Evolutionary conservation across 2,329 filamentous ascomycete genomes (phyloP).

Genomic region (Trichoderma cornu-damae): DNA sequence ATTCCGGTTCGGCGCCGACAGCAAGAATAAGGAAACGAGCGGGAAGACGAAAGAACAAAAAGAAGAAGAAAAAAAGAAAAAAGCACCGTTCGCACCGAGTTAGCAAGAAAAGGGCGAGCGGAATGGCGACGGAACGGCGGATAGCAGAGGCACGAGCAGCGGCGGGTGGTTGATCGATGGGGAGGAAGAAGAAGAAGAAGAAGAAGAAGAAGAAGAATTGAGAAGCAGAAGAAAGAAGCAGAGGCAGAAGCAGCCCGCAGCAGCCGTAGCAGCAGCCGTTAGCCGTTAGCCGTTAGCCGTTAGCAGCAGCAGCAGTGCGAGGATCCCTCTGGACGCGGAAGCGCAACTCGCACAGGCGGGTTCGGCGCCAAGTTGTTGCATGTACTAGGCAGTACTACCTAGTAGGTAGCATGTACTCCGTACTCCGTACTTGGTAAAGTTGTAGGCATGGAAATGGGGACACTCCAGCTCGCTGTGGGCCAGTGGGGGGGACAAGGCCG

Average conservation of each 20-base stretch:
- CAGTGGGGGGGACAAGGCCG: conserved; percentile 17
- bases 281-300: too few relatives aligned
- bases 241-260: neutral
- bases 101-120: neutral
- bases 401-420: too few relatives aligned
- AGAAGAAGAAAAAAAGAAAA: too few relatives aligned
- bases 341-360: conserved; percentile 7
- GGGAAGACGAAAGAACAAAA: neutral
- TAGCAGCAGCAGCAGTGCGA: conserved; percentile 2
- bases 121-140: neutral
- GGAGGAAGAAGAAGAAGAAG: neutral
- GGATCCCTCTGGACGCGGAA: conserved; percentile 10
- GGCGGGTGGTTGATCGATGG: neutral
- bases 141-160: neutral
- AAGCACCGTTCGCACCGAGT: neutral
- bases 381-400: neutral
- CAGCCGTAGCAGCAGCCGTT: too few relatives aligned
- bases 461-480: conserved; percentile 14
- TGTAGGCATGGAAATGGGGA: too few relatives aligned
- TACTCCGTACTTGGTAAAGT: too few relatives aligned
- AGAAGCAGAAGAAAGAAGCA: neutral
- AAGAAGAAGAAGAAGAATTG: neutral
- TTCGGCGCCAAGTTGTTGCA: neutral
- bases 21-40: neutral
- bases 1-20: conserved; percentile 1